Conservation (phyloP, 176 grass and related monocot genomes). For the Oryza coarctata region DNA sequence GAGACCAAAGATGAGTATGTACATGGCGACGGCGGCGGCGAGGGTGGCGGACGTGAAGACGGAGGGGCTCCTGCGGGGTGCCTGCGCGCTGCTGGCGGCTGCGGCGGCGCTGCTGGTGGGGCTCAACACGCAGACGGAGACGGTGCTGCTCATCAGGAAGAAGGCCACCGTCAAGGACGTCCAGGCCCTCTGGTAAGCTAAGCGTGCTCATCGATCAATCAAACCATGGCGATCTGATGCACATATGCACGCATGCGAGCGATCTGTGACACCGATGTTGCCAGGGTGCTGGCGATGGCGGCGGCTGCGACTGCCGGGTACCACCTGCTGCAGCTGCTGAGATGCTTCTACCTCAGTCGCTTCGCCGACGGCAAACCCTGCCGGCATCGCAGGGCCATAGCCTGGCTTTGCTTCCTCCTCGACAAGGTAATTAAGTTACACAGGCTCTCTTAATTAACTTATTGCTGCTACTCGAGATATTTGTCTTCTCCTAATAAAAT, state of each 20-base stretch:
- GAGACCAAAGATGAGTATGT: neutral
- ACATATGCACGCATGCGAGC: no score
- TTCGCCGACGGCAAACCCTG: slow-evolving; percentile 24
- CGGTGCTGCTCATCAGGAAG: slow-evolving; percentile 53
- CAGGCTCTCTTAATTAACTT: neutral
- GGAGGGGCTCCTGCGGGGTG: slow-evolving; percentile 51
- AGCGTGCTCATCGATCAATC: neutral
- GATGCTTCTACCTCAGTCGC: slow-evolving; percentile 51
- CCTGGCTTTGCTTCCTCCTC: slow-evolving; percentile 69
- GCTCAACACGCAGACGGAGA: slow-evolving; percentile 69
- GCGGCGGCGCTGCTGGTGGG: slow-evolving; percentile 64
- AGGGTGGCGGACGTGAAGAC: slow-evolving; percentile 40
- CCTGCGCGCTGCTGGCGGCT: slow-evolving; percentile 52
- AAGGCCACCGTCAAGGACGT: slow-evolving; percentile 74
- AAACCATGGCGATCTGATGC: neutral
- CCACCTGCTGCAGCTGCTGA: slow-evolving; percentile 79
- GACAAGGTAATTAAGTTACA: slow-evolving; percentile 58
- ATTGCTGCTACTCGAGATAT: no score
- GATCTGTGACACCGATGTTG: no score
- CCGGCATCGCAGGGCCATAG: slow-evolving; percentile 35
- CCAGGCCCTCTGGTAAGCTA: slow-evolving; percentile 58
- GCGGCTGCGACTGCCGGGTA: slow-evolving; percentile 53
- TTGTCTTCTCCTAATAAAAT: no score
- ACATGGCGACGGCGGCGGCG: neutral
- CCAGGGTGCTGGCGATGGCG: slow-evolving; percentile 45